Evolutionary conservation across 768 basidiomycete species (phyloP).

Genomic region (Heimioporus sp.): DNA sequence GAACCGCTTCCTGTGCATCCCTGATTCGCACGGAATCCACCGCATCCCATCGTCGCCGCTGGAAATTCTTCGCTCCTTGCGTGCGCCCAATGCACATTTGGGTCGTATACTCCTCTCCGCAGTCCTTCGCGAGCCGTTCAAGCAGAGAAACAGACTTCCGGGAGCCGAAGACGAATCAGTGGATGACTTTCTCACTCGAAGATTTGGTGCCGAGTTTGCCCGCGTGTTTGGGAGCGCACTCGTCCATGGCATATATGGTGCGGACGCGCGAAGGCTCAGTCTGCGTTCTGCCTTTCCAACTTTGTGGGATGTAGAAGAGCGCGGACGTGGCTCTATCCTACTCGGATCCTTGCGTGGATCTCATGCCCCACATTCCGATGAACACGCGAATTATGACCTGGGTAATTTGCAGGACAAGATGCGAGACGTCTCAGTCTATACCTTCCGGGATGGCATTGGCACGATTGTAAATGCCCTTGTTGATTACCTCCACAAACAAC

Average conservation of each 20-base stretch:
- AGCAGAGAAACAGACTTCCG: conserved; percentile 38
- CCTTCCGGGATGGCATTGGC: conserved; percentile 75
- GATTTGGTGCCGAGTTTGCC: conserved; percentile 74
- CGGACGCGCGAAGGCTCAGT: conserved; percentile 74
- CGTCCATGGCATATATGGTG: conserved; percentile 91
- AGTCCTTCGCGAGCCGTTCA: conserved; percentile 58
- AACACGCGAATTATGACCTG: conserved; percentile 39
- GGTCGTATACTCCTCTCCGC: conserved; percentile 50
- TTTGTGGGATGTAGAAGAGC: conserved; percentile 67
- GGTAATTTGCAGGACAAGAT: conserved; percentile 50
- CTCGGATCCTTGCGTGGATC: conserved; percentile 47
- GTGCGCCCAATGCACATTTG: conserved; percentile 31
- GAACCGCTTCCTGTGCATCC: conserved; percentile 70
- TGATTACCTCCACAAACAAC: conserved; percentile 37
- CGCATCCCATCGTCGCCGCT: conserved; percentile 43
- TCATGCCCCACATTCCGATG: conserved; percentile 2
- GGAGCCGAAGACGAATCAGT: conserved; percentile 70
- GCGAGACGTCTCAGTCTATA: conserved; percentile 71
- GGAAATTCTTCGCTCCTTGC: conserved; percentile 37
- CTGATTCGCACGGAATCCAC: conserved; percentile 50
- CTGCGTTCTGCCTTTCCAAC: conserved; percentile 75
- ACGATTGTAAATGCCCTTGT: conserved; percentile 61
- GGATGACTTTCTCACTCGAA: conserved; percentile 69
- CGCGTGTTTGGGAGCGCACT: conserved; percentile 75
- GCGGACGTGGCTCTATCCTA: conserved; percentile 68